Evolutionary conservation across 805 yeast species (phyloP).

Genomic region (Barnettozyma pratensis): DNA sequence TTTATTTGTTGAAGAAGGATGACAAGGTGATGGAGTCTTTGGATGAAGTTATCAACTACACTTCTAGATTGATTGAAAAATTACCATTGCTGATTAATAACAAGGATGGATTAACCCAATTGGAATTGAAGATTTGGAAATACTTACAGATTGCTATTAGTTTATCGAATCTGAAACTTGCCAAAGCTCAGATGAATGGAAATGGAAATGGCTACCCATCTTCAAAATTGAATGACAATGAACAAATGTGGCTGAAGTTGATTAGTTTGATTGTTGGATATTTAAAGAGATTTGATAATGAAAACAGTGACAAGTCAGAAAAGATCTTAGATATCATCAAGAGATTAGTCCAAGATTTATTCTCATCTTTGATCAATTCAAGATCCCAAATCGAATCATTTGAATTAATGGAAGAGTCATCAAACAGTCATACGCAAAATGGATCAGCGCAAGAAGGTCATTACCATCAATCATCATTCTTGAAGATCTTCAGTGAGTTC

Average conservation of each 20-base stretch:
- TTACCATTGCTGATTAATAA: slow-evolving; percentile 13
- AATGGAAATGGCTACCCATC: not conserved
- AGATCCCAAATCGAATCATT: slow-evolving; percentile 22
- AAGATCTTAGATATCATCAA: slow-evolving; percentile 31
- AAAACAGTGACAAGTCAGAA: slow-evolving; percentile 1
- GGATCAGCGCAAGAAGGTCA: not conserved
- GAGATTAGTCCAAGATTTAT: slow-evolving; percentile 36
- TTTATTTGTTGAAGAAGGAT: slow-evolving; percentile 13
- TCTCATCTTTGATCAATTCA: slow-evolving; percentile 34
- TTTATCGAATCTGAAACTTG: slow-evolving; percentile 24
- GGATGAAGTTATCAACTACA: slow-evolving; percentile 16
- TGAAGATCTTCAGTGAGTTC: slow-evolving; percentile 50
- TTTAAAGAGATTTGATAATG: slow-evolving; percentile 26
- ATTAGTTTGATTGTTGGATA: slow-evolving; percentile 34
- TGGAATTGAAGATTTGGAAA: slow-evolving; percentile 31
- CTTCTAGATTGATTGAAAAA: slow-evolving; percentile 10
- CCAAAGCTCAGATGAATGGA: slow-evolving; percentile 4
- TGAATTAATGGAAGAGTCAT: slow-evolving; percentile 13
- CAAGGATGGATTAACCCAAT: slow-evolving; percentile 7
- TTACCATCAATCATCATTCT: slow-evolving; percentile 35
- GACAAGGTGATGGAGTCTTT: slow-evolving; percentile 20
- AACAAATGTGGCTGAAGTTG: slow-evolving; percentile 34
- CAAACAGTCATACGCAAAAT: slow-evolving; percentile 1
- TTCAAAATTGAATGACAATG: slow-evolving; percentile 25
- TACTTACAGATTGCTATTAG: slow-evolving; percentile 30